These are phyloP conservation scores for Fusarium lyarnte DNA, from an alignment of 2,329 filamentous ascomycete genomes.

Conservation along the genomic window DNA sequence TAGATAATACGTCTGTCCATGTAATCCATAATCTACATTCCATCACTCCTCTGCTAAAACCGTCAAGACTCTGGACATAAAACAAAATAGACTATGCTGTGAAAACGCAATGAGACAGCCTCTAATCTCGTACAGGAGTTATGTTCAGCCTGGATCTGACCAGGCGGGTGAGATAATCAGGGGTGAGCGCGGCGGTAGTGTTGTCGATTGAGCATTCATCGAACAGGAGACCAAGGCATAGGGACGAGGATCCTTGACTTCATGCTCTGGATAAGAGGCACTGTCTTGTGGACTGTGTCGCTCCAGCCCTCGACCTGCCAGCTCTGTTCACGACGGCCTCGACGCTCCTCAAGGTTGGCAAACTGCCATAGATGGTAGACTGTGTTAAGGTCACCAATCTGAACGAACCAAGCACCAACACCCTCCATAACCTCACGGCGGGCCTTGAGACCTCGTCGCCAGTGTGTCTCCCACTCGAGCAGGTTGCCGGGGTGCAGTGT, in stretches of 20 bases:
- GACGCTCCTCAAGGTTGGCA: slow-evolving; percentile 93
- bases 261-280: slow-evolving; percentile 96
- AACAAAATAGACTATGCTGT: slow-evolving; percentile 30
- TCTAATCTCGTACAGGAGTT: slow-evolving; percentile 26
- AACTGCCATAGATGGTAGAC: slow-evolving; percentile 99
- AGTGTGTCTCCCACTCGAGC: slow-evolving; percentile 98
- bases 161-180: not conserved
- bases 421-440: slow-evolving; percentile 98
- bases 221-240: slow-evolving; percentile 96
- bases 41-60: slow-evolving; percentile 30
- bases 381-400: slow-evolving; percentile 96
- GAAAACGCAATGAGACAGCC: slow-evolving; percentile 1
- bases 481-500: slow-evolving; percentile 95
- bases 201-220: slow-evolving; percentile 56
- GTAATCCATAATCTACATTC: slow-evolving; percentile 37
- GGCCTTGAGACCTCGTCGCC: slow-evolving; percentile 90
- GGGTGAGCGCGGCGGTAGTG: not conserved
- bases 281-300: slow-evolving; percentile 97
- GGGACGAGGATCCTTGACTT: slow-evolving; percentile 92
- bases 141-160: not conserved
- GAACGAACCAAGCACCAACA: slow-evolving; percentile 97
- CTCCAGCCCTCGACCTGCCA: slow-evolving; percentile 97
- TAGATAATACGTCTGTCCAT: slow-evolving; percentile 42
- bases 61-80: slow-evolving; percentile 18
- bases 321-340: slow-evolving; percentile 89